Evolutionary conservation across 306 rosid species (phyloP), one percentile per base, ranked within the genome.

Genomic region (Crotalaria pallida): DNA sequence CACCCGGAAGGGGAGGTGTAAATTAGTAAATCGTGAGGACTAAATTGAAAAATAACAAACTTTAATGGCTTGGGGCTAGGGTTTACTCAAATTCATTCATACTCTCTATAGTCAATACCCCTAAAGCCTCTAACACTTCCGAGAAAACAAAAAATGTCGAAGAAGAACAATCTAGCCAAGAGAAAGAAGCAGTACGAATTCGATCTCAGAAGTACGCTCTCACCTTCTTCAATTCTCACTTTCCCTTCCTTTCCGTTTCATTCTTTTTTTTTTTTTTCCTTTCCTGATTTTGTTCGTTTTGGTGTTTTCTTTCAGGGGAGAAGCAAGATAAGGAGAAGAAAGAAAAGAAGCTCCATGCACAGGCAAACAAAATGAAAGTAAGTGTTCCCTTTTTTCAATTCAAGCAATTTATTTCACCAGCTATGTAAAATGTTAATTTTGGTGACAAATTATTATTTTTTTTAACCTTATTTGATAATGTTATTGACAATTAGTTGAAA

Each of bases 351-450:
- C 96, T 92, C 27, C 87, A 81, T 3, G 87, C 96, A 7, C 88
- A 80, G 84, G 82, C 86, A 87, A 88, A 77, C 33, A 86, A 71
- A 73, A 92, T 92, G 98, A 92, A 92, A 59, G 98, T 81, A 72
- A 29, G 56, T 33, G 2, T 62, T n/a, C n/a, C 38, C 15, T 15
- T 52, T 29, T 2, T 7, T n/a, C 5, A 2, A 7, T 12, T 58
- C 13, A n/a, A n/a, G 6, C 13, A 41, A 41, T 40, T 40, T 11
- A 40, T 41, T 41, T 40, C 15, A 40, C 11, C 49, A 43, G 49
- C 17, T 12, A 2, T 43, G 49, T 43, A 43, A 43, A 44, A 44
- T 44, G 7, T 44, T 44, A 13, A 44, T 18, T 44, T 44, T 44
- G n/a, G 18, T 44, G 21, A 23, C 48, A 58, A 9, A n/a, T n/a